Base-by-base conservation (phyloP, 768 basidiomycete species). In the Amanita fuliginea region DNA sequence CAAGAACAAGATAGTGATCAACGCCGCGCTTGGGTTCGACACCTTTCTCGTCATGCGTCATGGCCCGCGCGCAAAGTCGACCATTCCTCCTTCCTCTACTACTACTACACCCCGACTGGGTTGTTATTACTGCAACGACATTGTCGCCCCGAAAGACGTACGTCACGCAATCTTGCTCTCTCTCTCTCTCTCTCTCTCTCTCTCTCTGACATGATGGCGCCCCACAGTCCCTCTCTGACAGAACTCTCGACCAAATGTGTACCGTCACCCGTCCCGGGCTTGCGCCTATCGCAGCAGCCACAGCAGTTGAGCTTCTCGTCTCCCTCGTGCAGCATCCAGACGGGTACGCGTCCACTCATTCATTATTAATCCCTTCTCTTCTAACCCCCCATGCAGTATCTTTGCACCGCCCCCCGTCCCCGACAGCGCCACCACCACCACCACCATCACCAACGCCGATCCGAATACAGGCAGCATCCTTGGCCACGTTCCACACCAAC, bases 41-140 rank as follows among this genome's bases (percentile, higher is more conserved):
- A 88, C 87, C 0, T 98, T 82, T 69, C 77, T 99, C 35, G 95
- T 98, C 13, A 97, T 97, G 94, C 79, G 95, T 1, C 95, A 97
- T 59, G 96, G 94, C 3, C 73, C 82, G 3, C 77, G 85, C 6
- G 69, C 67, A 1, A n/a, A n/a, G n/a, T 63, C 65, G 35, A 18
- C 42, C 51, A 60, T 47, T 36, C 64, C 52, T 46, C 61, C n/a
- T 53, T 60, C 58, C 5, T 60, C 58, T n/a, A n/a, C 53, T 61
- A n/a, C 55, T 51, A 60, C 59, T 11, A 55, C 56, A 11, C 53
- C 68, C 24, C 65, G 67, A 2, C 68, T 99, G 28, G 95, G 96
- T 3, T 99, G 96, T 60, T 98, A 99, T 62, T 99, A 91, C 62
- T 99, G 96, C 66, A 97, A 97, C 58, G 96, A 99, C 55, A 88